These are phyloP conservation scores for Teunomyces aglyptinius DNA, from an alignment of 805 yeast genomes.

Conservation along the genomic window DNA sequence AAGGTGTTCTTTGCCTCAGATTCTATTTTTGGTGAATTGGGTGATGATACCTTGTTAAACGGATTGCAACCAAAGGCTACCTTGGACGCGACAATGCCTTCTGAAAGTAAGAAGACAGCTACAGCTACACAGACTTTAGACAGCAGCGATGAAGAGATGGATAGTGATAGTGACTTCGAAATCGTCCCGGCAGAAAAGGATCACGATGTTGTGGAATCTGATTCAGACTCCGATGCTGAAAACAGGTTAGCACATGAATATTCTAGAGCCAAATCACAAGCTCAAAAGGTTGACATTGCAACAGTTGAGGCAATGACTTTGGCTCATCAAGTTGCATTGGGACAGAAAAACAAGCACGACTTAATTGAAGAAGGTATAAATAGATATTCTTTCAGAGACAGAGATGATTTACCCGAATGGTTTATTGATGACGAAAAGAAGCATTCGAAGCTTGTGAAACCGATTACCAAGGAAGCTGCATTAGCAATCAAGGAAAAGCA, in stretches of 20 bases:
- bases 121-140: slow-evolving; percentile 2
- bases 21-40: slow-evolving; percentile 37
- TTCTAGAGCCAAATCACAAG: slow-evolving; percentile 47
- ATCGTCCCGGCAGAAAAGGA: slow-evolving; percentile 31
- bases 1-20: slow-evolving; percentile 41
- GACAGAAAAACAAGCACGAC: slow-evolving; percentile 81
- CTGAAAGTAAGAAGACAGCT: neutral
- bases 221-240: slow-evolving; percentile 51
- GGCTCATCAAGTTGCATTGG: slow-evolving; percentile 93
- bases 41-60: slow-evolving; percentile 49
- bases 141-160: slow-evolving; percentile 42
- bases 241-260: slow-evolving; percentile 33
- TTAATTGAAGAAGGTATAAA: slow-evolving; percentile 91
- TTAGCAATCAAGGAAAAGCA: slow-evolving; percentile 43
- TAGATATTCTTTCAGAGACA: slow-evolving; percentile 87
- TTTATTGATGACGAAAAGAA: slow-evolving; percentile 86
- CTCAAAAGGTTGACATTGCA: slow-evolving; percentile 73
- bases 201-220: slow-evolving; percentile 23
- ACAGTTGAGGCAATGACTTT: slow-evolving; percentile 97
- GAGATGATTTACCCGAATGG: slow-evolving; percentile 95
- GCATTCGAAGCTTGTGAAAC: slow-evolving; percentile 83
- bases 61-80: slow-evolving; percentile 29
- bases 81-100: slow-evolving; percentile 13
- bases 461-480: slow-evolving; percentile 85
- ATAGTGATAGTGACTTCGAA: slow-evolving; percentile 42